These are phyloP conservation scores for Phytophthora hibernalis DNA, from an alignment of 352 stramenopile genomes.

Conservation along the genomic window DNA sequence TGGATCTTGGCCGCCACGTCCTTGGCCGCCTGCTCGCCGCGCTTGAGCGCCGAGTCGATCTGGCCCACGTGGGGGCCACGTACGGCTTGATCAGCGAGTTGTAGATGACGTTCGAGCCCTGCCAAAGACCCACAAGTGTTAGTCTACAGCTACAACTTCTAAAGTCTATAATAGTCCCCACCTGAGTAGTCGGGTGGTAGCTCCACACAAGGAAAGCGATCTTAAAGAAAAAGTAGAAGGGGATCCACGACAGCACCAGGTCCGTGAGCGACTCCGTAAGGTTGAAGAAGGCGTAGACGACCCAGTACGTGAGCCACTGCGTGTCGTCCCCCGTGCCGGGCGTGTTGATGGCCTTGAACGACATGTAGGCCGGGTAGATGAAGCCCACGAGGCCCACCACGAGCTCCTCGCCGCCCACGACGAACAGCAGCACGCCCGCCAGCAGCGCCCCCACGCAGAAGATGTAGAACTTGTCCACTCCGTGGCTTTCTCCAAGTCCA, in stretches of 20 bases:
- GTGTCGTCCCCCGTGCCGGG: conserved; percentile 78
- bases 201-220: conserved; percentile 87
- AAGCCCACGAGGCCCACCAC: conserved; percentile 87
- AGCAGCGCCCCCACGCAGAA: conserved; percentile 60
- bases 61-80: conserved; percentile 72
- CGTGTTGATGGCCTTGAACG: conserved; percentile 90
- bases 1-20: conserved; percentile 57
- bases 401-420: conserved; percentile 78
- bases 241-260: conserved; percentile 83
- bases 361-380: conserved; percentile 90
- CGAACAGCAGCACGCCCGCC: conserved; percentile 73
- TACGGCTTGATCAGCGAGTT: conserved; percentile 86
- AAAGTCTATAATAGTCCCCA: too few species aligned
- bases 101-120: conserved; percentile 89
- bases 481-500: conserved; percentile 86
- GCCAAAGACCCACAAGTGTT: conserved; percentile 11
- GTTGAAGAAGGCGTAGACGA: conserved; percentile 97
- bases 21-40: conserved; percentile 61
- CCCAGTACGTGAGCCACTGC: conserved; percentile 92
- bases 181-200: conserved; percentile 81
- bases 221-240: conserved; percentile 92
- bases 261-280: conserved; percentile 93
- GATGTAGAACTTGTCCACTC: conserved; percentile 92
- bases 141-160: too few species aligned
- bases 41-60: conserved; percentile 74